A percentile compares a stretch with the other conserved stretches of the same genome.
phyloP scores from a whole-genome alignment of 2,329 filamentous ascomycete genomes.

The Colletotrichum chrysophilum region DNA sequence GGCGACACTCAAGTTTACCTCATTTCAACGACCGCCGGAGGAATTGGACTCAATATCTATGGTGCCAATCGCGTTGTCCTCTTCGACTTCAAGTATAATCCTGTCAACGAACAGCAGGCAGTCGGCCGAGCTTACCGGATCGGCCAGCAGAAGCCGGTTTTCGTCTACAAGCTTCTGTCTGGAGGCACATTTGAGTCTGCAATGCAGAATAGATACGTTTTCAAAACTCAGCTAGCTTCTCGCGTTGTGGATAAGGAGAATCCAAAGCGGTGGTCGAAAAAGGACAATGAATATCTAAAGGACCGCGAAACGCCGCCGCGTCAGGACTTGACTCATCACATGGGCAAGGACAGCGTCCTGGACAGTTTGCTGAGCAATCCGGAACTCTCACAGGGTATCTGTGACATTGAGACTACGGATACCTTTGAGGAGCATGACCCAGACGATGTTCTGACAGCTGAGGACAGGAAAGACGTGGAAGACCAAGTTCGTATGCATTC shows the following conservation, averaged over 20 bases:
- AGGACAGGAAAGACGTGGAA: slow-evolving; percentile 64
- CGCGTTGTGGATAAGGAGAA: slow-evolving; percentile 87
- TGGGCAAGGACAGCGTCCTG: slow-evolving; percentile 69
- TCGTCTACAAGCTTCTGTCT: slow-evolving; percentile 81
- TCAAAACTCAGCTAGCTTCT: slow-evolving; percentile 81
- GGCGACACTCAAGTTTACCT: slow-evolving; percentile 67
- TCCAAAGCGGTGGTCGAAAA: slow-evolving; percentile 68
- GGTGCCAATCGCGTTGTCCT: slow-evolving; percentile 87
- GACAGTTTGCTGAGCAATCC: slow-evolving; percentile 48
- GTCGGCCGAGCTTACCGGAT: slow-evolving; percentile 86
- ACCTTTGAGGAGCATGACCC: slow-evolving; percentile 75
- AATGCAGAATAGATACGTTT: slow-evolving; percentile 76
- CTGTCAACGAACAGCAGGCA: slow-evolving; percentile 83
- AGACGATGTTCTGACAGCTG: slow-evolving; percentile 61
- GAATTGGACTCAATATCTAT: slow-evolving; percentile 82
- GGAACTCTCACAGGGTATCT: slow-evolving; percentile 45
- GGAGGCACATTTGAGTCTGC: slow-evolving; percentile 82
- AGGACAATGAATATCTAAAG: slow-evolving; percentile 31
- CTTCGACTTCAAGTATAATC: slow-evolving; percentile 84
- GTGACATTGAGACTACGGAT: slow-evolving; percentile 69
- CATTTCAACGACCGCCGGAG: slow-evolving; percentile 84
- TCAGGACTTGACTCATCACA: slow-evolving; percentile 55
- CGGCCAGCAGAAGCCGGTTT: slow-evolving; percentile 80
- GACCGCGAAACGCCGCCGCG: slow-evolving; percentile 59
- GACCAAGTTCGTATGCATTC: slow-evolving; percentile 36